phyloP scores from a whole-genome alignment of 257 asterid genomes.

The Primulina huaijiensis region DNA sequence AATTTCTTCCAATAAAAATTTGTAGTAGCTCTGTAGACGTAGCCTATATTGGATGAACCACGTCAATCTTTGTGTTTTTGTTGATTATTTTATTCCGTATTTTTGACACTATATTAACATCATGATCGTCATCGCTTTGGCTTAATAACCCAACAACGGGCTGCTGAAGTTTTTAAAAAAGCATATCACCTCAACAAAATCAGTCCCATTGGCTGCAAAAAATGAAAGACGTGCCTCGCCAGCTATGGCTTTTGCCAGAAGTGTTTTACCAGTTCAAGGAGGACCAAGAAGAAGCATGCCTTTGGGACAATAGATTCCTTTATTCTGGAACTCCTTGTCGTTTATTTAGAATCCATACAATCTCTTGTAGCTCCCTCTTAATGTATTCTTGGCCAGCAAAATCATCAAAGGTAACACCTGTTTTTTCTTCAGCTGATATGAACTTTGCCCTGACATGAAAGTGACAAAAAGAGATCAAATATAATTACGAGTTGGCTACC shows the following conservation, averaged over 20 bases:
- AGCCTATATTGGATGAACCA: too few species aligned
- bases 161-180: neutral
- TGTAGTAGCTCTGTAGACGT: too few species aligned
- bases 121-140: too few species aligned
- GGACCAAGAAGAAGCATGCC: conserved; percentile 99
- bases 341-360: conserved; percentile 83
- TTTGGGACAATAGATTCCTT: conserved; percentile 97
- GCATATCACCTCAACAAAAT: conserved; percentile 89
- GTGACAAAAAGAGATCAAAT: conserved; percentile 27
- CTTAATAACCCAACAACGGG: neutral
- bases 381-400: conserved; percentile 99
- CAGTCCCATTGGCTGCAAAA: conserved; percentile 97
- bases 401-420: conserved; percentile 94
- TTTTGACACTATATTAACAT: too few species aligned
- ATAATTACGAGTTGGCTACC: conserved; percentile 8
- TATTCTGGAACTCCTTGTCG: conserved; percentile 85
- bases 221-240: conserved; percentile 99
- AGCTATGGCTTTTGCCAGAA: conserved; percentile 98
- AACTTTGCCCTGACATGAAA: conserved; percentile 76
- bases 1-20: too few species aligned
- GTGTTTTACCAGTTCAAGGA: conserved; percentile 99
- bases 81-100: too few species aligned
- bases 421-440: conserved; percentile 96
- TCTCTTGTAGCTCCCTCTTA: conserved; percentile 95
- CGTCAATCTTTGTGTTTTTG: too few species aligned